Percentiles rank a stretch among this genome's conserved stretches.
Evolutionary conservation across 2,329 filamentous ascomycete species (phyloP).

Genomic region (Paramyrothecium sp.): DNA sequence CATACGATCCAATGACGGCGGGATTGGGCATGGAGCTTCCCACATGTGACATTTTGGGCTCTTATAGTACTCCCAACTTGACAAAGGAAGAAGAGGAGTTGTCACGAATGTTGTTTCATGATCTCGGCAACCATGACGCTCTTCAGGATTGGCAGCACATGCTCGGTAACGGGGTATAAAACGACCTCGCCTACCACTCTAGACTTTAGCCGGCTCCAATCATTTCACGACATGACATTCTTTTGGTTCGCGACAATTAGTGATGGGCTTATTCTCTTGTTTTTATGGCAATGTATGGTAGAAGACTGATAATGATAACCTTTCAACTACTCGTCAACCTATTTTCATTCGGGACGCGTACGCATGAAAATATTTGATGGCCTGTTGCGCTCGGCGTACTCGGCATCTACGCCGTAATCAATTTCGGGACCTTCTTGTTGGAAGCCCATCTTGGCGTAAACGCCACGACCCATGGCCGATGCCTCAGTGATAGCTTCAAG

Average conservation of each 20-base stretch:
- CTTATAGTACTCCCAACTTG: neutral
- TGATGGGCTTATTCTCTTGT: neutral
- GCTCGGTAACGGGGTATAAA: neutral
- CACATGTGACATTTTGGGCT: no score
- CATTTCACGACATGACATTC: no score
- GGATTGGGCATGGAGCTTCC: neutral
- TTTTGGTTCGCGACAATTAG: no score
- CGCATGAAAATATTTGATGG: constrained; percentile 49
- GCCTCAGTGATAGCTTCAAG: constrained; percentile 44
- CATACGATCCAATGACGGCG: neutral
- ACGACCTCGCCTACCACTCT: neutral
- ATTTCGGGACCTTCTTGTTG: constrained; percentile 37
- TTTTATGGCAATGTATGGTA: neutral
- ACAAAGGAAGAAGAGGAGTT: neutral
- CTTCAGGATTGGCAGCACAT: neutral
- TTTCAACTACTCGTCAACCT: neutral
- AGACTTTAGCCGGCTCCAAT: no score
- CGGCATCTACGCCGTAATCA: constrained; percentile 39
- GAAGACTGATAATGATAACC: neutral
- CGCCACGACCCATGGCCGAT: constrained; percentile 45
- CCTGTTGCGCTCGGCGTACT: constrained; percentile 31
- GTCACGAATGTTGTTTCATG: neutral
- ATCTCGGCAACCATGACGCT: neutral
- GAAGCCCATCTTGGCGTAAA: constrained; percentile 47
- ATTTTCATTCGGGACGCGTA: constrained; percentile 21